Base-by-base conservation (phyloP, 306 rosid species). In the Prunus mume region DNA sequence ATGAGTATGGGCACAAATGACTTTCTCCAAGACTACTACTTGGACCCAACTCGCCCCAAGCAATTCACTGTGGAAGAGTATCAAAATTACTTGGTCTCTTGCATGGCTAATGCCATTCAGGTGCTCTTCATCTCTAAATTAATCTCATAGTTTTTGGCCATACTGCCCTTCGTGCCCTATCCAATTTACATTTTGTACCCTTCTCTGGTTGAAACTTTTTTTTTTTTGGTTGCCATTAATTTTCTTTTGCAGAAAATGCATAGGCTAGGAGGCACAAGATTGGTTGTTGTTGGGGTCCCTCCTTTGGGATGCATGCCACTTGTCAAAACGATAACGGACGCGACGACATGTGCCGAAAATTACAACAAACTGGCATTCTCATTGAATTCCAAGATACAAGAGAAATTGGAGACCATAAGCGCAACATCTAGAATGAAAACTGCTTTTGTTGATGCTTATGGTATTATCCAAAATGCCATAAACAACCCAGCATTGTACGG, bases 1-100 rank as follows among this genome's bases (percentile, higher is more conserved):
- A 17, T 90, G 5, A 92, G 97, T 47, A 87, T 90, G 90, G 96
- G 93, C 24, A 85, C 96, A 57, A 92, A 92, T 66, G 97, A 92
- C 78, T 90, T 92, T 70, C 81, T 92, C 22, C 90, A 90, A 51
- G 87, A 92, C 77, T 92, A 87, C 83, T 92, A 69, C 89, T 56
- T 92, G 83, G 91, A 88, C 68, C 87, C 91, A 2, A 57, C 75
- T 24, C 90, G 96, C 28, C 84, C 89, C 5, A 81, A 83, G 72
- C 90, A 92, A 65, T 92, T 79, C 87, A 88, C 71, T 52, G 51
- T 86, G 58, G 79, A 55, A 30, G 30, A 75, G 69, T 92, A 66
- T 61, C 86, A 88, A 81, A 64, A 85, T 43, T 92, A 72, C 85
- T 83, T 92, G 83, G 81, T 90, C 55, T 78, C 88, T 27, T 84